These are phyloP conservation scores for Penicillium sclerotiorum DNA, from an alignment of 2,329 filamentous ascomycete genomes.

Conservation along the genomic window DNA sequence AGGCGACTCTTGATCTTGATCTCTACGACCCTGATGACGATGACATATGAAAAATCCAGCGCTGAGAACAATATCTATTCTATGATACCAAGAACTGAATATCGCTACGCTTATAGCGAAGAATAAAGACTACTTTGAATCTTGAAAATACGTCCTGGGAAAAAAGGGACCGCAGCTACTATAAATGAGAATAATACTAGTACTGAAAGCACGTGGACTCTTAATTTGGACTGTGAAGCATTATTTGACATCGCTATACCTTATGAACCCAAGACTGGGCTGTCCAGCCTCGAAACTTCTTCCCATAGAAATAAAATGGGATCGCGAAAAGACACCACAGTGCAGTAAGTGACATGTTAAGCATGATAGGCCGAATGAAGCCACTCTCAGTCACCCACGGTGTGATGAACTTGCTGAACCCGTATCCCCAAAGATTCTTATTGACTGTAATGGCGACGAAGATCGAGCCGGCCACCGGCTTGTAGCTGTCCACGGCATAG, in stretches of 20 bases:
- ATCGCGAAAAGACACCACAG: constrained; percentile 59
- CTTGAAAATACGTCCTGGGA: too few relatives aligned
- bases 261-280: constrained; percentile 59
- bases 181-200: too few relatives aligned
- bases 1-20: constrained; percentile 47
- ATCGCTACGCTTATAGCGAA: too few relatives aligned
- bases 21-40: constrained; percentile 50
- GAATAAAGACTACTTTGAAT: constrained; percentile 1
- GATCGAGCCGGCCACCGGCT: constrained; percentile 62
- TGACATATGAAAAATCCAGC: constrained; percentile 14
- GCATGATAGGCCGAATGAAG: constrained; percentile 62
- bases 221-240: too few relatives aligned
- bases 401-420: constrained; percentile 60
- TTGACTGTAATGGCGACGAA: constrained; percentile 66
- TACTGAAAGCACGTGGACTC: too few relatives aligned
- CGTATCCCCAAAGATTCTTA: constrained; percentile 67
- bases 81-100: constrained; percentile 29
- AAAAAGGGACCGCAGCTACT: too few relatives aligned
- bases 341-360: constrained; percentile 57
- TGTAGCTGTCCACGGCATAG: constrained; percentile 67
- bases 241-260: too few relatives aligned
- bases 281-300: constrained; percentile 60
- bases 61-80: constrained; percentile 11
- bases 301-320: constrained; percentile 61
- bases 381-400: constrained; percentile 54